These are phyloP conservation scores for Fraxinus excelsior DNA, from an alignment of 257 asterid species.

Conservation along the genomic window DNA sequence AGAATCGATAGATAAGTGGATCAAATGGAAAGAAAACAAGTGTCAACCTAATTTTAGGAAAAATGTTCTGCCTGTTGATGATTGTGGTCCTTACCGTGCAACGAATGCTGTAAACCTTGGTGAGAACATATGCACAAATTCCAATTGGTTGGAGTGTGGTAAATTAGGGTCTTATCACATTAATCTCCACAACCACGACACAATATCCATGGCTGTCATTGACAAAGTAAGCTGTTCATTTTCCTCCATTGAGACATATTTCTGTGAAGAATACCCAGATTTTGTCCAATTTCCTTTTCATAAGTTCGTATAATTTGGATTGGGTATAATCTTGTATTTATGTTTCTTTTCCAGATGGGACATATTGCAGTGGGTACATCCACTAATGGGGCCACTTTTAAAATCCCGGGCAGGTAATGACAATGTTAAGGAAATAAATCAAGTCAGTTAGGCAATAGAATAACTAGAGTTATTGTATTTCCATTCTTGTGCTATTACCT, in stretches of 20 bases:
- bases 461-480: no score
- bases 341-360: constrained; percentile 56
- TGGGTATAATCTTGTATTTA: not conserved
- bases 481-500: no score
- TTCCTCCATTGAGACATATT: no score
- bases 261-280: no score
- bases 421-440: no score
- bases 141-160: constrained; percentile 22
- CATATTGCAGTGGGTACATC: constrained; percentile 88
- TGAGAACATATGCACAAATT: constrained; percentile 38
- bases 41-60: constrained; percentile 93
- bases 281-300: not conserved
- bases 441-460: no score
- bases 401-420: constrained; percentile 92
- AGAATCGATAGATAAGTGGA: constrained; percentile 80
- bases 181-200: constrained; percentile 73
- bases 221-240: constrained; percentile 60
- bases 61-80: constrained; percentile 59
- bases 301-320: constrained; percentile 15
- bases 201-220: constrained; percentile 95
- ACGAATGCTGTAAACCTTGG: constrained; percentile 17
- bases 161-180: constrained; percentile 37
- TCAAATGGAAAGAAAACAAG: constrained; percentile 61
- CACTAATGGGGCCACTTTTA: constrained; percentile 93
- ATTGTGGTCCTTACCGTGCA: constrained; percentile 85